Evolutionary conservation across 495 filamentous ascomycete species (phyloP), one percentile per base, ranked within the genome.

Genomic region (Margaritispora aquatica): DNA sequence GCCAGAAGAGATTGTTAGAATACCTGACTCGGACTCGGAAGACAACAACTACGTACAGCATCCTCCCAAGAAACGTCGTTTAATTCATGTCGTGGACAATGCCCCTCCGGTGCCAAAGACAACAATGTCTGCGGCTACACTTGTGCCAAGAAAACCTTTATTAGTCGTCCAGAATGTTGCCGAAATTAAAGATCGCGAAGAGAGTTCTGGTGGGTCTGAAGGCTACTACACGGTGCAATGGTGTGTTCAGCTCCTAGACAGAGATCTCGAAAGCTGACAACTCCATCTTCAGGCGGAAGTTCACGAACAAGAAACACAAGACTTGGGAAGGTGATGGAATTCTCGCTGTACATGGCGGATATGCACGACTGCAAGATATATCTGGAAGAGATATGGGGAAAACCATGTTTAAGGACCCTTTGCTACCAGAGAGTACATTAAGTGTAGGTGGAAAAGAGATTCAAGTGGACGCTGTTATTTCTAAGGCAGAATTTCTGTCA

Each of bases 261-360:
- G 41, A 34, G 15, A 73, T 17, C 63, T 27, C 58, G 15, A 10
- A 29, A 51, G n/a, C 26, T 55, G 51, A 54, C 44, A 49, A 54
- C 17, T 15, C 13, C 11, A 10, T 31, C 9, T 53, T 38, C 61
- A 88, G 85, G 87, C 83, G 88, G 20, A 91, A 88, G 68, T 84
- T 81, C 51, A 90, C 85, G 0, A 77, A 73, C 15, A 93, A 90
- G 69, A 93, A 92, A 71, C 82, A 92, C 73, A 93, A 92, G 68
- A 91, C 86, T 17, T 93, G 89, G 86, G 88, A 92, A 69, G 88
- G 89, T n/a, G 88, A 93, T 69, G 88, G 88, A 2, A 76, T 90
- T 7, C 74, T 93, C 11, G 71, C 77, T 2, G 74, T 85, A 1
- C 66, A 70, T 0, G 75, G 73, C 17, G 86, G 87, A 5, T 81